phyloP scores from a whole-genome alignment of 2,329 filamentous ascomycete species.

The Aspergillus sp. region DNA sequence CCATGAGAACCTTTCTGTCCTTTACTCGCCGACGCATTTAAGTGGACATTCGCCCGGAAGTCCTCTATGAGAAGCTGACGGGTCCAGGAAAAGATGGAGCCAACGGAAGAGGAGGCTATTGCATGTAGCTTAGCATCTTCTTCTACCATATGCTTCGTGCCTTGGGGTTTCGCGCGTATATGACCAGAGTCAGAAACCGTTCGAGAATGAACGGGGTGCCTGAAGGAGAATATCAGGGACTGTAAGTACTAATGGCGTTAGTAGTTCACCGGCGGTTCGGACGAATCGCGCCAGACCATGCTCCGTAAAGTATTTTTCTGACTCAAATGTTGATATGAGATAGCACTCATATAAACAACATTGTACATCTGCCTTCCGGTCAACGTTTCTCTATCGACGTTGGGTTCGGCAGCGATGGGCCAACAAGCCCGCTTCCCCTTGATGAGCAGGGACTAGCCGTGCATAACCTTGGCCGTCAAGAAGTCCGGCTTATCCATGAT shows the following conservation, averaged over 20 bases:
- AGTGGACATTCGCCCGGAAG: slow-evolving; percentile 48
- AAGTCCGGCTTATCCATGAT: slow-evolving; percentile 53
- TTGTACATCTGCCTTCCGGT: slow-evolving; percentile 51
- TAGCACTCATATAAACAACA: slow-evolving; percentile 58
- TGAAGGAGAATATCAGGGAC: slow-evolving; percentile 26
- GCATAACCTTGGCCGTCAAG: slow-evolving; percentile 55
- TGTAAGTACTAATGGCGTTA: slow-evolving; percentile 15
- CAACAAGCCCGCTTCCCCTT: slow-evolving; percentile 57
- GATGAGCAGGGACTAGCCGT: slow-evolving; percentile 37
- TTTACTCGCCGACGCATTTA: slow-evolving; percentile 47
- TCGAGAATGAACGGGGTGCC: slow-evolving; percentile 26
- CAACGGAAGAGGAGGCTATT: slow-evolving; percentile 57
- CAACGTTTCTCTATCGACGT: slow-evolving; percentile 56
- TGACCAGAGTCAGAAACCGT: slow-evolving; percentile 51
- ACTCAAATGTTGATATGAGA: neutral
- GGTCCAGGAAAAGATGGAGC: slow-evolving; percentile 10
- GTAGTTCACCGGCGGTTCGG: neutral
- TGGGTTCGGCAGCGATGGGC: slow-evolving; percentile 62
- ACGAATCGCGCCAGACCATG: neutral
- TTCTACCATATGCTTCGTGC: slow-evolving; percentile 54
- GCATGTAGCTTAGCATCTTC: slow-evolving; percentile 59
- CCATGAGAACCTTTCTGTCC: slow-evolving; percentile 57
- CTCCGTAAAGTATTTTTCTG: neutral
- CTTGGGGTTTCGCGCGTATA: slow-evolving; percentile 55
- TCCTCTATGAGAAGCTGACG: slow-evolving; percentile 53